These are phyloP conservation scores for Tuber indicum DNA, from an alignment of 495 filamentous ascomycete genomes.

Conservation along the genomic window DNA sequence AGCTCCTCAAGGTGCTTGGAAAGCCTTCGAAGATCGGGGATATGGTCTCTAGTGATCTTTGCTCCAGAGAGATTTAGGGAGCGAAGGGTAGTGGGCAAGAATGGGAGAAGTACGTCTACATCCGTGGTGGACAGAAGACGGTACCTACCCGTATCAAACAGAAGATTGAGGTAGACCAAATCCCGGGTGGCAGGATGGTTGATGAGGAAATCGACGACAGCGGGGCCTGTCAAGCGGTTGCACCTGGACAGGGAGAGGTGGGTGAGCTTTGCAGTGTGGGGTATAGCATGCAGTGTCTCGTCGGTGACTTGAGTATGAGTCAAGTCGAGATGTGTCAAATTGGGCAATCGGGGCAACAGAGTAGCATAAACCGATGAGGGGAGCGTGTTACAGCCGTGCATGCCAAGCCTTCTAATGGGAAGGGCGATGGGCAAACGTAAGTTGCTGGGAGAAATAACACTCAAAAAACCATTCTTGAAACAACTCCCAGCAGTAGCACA, in stretches of 20 bases:
- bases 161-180: slow-evolving; percentile 68
- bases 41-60: slow-evolving; percentile 60
- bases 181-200: slow-evolving; percentile 63
- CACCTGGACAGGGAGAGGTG: slow-evolving; percentile 78
- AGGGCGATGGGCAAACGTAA: slow-evolving; percentile 47
- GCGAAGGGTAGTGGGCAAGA: slow-evolving; percentile 61
- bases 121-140: slow-evolving; percentile 63
- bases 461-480: slow-evolving; percentile 60
- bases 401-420: slow-evolving; percentile 61
- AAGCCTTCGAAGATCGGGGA: slow-evolving; percentile 57
- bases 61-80: slow-evolving; percentile 73
- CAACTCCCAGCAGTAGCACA: slow-evolving; percentile 66
- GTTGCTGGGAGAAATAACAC: slow-evolving; percentile 45
- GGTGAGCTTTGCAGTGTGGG: slow-evolving; percentile 63
- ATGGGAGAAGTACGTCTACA: slow-evolving; percentile 59
- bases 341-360: slow-evolving; percentile 61
- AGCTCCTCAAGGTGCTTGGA: slow-evolving; percentile 78
- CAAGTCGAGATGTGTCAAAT: slow-evolving; percentile 74
- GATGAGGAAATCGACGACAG: slow-evolving; percentile 64
- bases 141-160: slow-evolving; percentile 66
- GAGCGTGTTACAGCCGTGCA: slow-evolving; percentile 77
- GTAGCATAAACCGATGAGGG: slow-evolving; percentile 61
- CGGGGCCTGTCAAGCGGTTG: slow-evolving; percentile 59
- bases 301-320: slow-evolving; percentile 74
- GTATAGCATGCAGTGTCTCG: slow-evolving; percentile 63